A percentile compares a stretch with the other conserved stretches of the same genome.
phyloP scores from a whole-genome alignment of 768 basidiomycete genomes.

The Russula ochroleuca region DNA sequence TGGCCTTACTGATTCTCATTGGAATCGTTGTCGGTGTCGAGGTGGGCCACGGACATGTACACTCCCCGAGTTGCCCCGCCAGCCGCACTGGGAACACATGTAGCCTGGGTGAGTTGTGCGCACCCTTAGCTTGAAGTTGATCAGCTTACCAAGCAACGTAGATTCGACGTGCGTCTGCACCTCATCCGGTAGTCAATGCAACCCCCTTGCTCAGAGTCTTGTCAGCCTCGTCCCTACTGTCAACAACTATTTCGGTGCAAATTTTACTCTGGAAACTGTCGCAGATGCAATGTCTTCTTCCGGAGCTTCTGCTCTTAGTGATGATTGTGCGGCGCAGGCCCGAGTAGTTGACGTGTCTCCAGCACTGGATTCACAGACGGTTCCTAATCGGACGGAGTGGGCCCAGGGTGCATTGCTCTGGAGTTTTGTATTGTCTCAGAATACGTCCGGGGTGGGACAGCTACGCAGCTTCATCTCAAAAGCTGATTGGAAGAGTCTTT shows the following conservation, averaged over 20 bases:
- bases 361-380: constrained; percentile 37
- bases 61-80: constrained; percentile 37
- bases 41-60: constrained; percentile 33
- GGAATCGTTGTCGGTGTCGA: constrained; percentile 45
- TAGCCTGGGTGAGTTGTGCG: constrained; percentile 46
- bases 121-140: neutral
- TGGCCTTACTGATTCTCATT: constrained; percentile 36
- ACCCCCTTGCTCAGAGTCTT: constrained; percentile 51
- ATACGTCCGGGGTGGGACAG: constrained; percentile 37
- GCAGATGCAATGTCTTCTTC: constrained; percentile 49
- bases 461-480: constrained; percentile 46
- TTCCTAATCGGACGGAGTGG: constrained; percentile 54
- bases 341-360: constrained; percentile 51
- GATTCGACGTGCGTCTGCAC: constrained; percentile 63
- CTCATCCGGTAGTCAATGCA: constrained; percentile 44
- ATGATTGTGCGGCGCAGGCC: constrained; percentile 52
- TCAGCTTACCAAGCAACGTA: constrained; percentile 31
- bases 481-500: constrained; percentile 47
- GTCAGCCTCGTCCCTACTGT: constrained; percentile 46
- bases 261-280: constrained; percentile 43
- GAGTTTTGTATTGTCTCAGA: constrained; percentile 51
- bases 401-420: constrained; percentile 56
- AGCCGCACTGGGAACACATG: constrained; percentile 50
- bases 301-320: constrained; percentile 42
- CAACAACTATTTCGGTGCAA: constrained; percentile 46